Evolutionary conservation across 1,284 basidiomycete species (phyloP), one percentile per base, ranked within the genome.

Genomic region (Pseudozyma sp.): DNA sequence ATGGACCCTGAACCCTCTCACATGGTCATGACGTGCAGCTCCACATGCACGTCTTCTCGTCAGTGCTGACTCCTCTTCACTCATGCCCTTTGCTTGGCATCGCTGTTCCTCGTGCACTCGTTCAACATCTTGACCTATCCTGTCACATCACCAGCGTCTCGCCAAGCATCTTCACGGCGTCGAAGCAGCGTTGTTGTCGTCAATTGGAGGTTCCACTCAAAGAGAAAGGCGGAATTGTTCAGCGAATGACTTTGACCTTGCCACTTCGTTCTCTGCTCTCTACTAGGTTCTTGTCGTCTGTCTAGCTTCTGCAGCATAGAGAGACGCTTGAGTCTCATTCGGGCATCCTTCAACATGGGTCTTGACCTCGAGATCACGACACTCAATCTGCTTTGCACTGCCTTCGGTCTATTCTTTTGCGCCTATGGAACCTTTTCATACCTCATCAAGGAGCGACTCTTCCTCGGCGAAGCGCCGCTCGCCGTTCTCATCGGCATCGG

Each of bases 391-490:
- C 54, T 77, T 39, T 68, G 68, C 43, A 62, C 69, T 13, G 59
- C 65, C 19, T 75, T 75, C n/a, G 76, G 76, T 13, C 64, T 77
- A 34, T 75, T 77, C 40, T 68, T 78, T 42, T 53, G 76, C 25
- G 31, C 70, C 10, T 82, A 75, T 42, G 80, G 78, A 44, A 56
- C 70, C 13, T 58, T 82, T 47, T 80, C 79, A 14, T 80, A 73
- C 40, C 63, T 77, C 48, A 55, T 81, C 66, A 82, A 82, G 45
- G 80, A 82, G 45, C 54, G 77, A 18, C 62, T 79, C 40, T 80
- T 73, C 35, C 54, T 82, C 19, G 74, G 74, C 45, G 80, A 82
- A 59, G 77, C 80, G 31, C 80, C 80, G 16, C 55, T 82, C 1
- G 80, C 80, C 10, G 64, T 82, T 11, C 50, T 79, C 19, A 51